Conservation (phyloP, 2,329 filamentous ascomycete species). For the Uncinocarpus reesii region DNA sequence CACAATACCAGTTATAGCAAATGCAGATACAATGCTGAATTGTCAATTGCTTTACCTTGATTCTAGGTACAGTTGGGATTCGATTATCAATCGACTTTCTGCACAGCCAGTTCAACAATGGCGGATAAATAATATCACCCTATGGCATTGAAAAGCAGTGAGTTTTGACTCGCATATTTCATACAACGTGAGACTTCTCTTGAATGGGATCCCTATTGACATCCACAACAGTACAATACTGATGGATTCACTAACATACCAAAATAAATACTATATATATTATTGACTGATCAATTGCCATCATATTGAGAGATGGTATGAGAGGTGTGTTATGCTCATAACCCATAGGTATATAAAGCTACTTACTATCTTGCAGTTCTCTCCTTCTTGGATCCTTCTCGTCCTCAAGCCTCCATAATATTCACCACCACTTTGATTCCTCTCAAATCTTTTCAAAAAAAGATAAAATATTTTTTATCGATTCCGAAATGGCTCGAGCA, state of each 20-base stretch:
- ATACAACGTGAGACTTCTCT: too few relatives aligned
- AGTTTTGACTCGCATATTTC: too few relatives aligned
- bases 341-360: background rate
- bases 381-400: background rate
- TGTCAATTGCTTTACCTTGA: too few relatives aligned
- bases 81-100: too few relatives aligned
- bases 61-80: too few relatives aligned
- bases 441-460: background rate
- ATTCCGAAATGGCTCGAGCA: constrained; percentile 18
- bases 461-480: background rate
- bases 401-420: background rate
- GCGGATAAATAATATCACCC: too few relatives aligned
- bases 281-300: background rate
- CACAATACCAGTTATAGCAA: too few relatives aligned
- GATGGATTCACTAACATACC: background rate
- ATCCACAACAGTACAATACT: background rate
- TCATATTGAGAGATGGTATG: background rate
- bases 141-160: too few relatives aligned
- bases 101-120: too few relatives aligned
- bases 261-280: background rate
- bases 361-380: background rate
- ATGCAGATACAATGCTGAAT: too few relatives aligned
- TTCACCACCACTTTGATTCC: background rate
- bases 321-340: background rate
- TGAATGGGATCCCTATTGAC: background rate